Conservation (phyloP, 805 yeast genomes). For the Candida schatavii region DNA sequence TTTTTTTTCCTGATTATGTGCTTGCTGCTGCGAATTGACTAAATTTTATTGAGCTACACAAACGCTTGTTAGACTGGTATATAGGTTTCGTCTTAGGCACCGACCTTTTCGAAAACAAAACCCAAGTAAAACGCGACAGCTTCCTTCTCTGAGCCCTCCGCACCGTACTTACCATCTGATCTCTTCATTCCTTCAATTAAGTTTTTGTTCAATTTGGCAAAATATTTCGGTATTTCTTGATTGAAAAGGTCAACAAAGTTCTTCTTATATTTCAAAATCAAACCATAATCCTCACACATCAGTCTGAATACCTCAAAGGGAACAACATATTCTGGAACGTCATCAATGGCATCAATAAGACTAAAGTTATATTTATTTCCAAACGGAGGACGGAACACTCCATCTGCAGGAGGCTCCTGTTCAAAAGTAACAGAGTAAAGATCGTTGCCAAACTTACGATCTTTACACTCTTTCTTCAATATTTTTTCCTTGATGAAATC, state of each 20-base stretch:
- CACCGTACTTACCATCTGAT: constrained; percentile 78
- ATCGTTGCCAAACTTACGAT: constrained; percentile 75
- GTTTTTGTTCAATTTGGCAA: constrained; percentile 53
- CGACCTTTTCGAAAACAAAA: constrained; percentile 72
- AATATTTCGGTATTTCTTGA: constrained; percentile 70
- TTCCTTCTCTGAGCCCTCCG: constrained; percentile 86
- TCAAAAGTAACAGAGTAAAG: constrained; percentile 80
- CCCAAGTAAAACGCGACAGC: constrained; percentile 85
- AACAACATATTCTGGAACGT: constrained; percentile 95
- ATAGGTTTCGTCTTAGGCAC: constrained; percentile 10
- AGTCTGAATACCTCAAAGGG: constrained; percentile 87
- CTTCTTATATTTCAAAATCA: constrained; percentile 68
- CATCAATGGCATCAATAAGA: constrained; percentile 89
- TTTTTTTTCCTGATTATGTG: too few species aligned
- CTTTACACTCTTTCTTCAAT: constrained; percentile 36
- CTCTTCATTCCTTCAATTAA: constrained; percentile 69
- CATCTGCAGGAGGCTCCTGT: constrained; percentile 72
- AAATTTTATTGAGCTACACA: too few species aligned
- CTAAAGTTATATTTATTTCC: constrained; percentile 84
- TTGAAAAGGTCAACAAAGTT: constrained; percentile 81
- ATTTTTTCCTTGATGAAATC: constrained; percentile 75
- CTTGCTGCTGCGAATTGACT: too few species aligned
- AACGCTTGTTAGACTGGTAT: neutral
- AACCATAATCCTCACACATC: constrained; percentile 78
- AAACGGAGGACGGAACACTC: constrained; percentile 68